Evolutionary conservation across 2,329 filamentous ascomycete genomes (phyloP), one percentile per base, ranked within the genome.

Genomic region (Botrytis elliptica): DNA sequence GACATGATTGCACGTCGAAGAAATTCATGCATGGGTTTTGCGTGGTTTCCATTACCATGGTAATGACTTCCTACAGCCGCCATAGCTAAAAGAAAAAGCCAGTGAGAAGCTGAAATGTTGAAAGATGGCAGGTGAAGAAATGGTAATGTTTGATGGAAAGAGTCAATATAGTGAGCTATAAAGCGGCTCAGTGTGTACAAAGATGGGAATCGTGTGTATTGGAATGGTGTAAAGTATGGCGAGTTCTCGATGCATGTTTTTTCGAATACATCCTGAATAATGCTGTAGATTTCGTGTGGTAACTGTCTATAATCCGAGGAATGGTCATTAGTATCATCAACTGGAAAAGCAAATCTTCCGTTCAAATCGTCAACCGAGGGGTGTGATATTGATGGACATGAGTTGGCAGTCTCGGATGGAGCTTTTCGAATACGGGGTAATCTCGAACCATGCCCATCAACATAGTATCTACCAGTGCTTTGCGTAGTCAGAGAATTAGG

Each of bases 21-120:
- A 33, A 65, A 65, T 46, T 65, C 62, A 46, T 65, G 62, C 40
- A 65, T 65, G 3, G 52, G 49, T 33, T 81, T 77, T 71, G 77
- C 76, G 33, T 81, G 76, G 22, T 77, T 73, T 18, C 74, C 71
- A 46, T 80, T 79, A 49, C 78, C 8, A 65, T 65, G 76, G 75
- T 80, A 81, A 68, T 83, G 82, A 71, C 83, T 83, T 10, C 84
- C 84, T 67, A 85, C 79, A 63, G 84, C 80, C 44, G 83, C 77
- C 60, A 84, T 76, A 22, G 84, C 82, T 68, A 85, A 75, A 7
- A 80, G 78, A 62, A 84, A 75, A 20, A 85, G 76, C 83, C 83
- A 85, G 73, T 84, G 81, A 44, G 78, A 80, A 66, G 82, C 80
- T 4, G 80, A 65, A 12, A 46, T 46, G 7, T 65, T 40, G 9